A percentile compares a stretch with the other conserved stretches of the same genome.
These are phyloP conservation scores for Jackrogersella multiformis DNA, from an alignment of 495 filamentous ascomycete species.

Conservation along the genomic window DNA sequence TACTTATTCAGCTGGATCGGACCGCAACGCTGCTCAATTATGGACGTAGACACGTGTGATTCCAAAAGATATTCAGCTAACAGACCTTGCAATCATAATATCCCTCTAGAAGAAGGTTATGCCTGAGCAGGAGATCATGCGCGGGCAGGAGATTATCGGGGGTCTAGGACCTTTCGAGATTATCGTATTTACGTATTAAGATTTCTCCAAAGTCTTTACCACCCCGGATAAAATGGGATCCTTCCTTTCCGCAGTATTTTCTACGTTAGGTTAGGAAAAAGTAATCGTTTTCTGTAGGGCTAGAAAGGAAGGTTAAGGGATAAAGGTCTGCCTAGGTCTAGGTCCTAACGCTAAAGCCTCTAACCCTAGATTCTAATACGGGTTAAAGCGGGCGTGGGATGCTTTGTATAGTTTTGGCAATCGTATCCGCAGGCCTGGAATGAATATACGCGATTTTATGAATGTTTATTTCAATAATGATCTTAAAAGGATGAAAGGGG, in stretches of 20 bases:
- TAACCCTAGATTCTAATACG: background rate
- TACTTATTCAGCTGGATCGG: background rate
- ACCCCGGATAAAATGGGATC: background rate
- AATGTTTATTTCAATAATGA: background rate
- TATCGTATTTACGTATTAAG: background rate
- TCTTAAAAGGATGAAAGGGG: too few relatives aligned
- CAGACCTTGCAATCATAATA: background rate
- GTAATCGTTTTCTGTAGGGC: background rate
- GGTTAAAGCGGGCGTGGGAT: too few relatives aligned
- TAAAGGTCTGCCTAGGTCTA: background rate
- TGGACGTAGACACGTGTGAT: too few relatives aligned
- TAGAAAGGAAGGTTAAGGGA: background rate
- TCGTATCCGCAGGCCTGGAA: background rate
- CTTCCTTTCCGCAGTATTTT: background rate
- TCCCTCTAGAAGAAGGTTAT: background rate
- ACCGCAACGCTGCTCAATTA: too few relatives aligned
- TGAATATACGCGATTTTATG: background rate
- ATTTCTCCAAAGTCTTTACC: background rate
- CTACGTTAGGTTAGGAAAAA: background rate
- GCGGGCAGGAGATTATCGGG: background rate
- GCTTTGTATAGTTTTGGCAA: too few relatives aligned
- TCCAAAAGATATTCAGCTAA: background rate
- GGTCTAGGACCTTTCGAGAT: slow-evolving; percentile 3
- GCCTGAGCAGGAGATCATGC: too few relatives aligned
- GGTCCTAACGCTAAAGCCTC: background rate